phyloP scores from a whole-genome alignment of 139 green algal genomes.

The Limnomonas spitsbergensis region DNA sequence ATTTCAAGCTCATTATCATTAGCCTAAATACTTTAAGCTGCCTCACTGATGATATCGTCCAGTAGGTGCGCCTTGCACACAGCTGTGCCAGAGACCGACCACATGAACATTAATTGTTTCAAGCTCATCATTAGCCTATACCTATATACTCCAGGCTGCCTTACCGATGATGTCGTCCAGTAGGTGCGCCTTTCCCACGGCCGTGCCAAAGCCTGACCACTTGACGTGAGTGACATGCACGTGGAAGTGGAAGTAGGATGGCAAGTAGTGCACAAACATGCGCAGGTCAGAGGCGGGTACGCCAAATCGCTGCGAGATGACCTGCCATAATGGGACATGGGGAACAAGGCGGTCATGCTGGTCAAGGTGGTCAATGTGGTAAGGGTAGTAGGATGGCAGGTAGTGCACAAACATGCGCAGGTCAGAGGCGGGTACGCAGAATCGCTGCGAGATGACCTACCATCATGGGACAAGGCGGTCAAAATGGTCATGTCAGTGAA shows the following conservation, averaged over 20 bases:
- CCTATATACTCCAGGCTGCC: neutral
- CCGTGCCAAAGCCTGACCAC: neutral
- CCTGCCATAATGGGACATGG: slow-evolving; percentile 26
- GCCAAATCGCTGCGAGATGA: slow-evolving; percentile 38
- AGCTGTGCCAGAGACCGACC: no score
- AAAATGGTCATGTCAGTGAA: neutral
- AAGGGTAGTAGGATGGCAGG: slow-evolving; percentile 18
- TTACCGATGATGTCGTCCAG: slow-evolving; percentile 59
- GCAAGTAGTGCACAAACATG: slow-evolving; percentile 56
- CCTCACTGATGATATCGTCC: slow-evolving; percentile 56
- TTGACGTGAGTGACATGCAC: slow-evolving; percentile 35
- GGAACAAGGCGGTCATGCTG: neutral
- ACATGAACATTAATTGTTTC: neutral
- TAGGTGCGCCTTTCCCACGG: slow-evolving; percentile 47
- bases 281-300: slow-evolving; percentile 32
- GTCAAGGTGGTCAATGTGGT: neutral
- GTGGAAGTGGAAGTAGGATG: slow-evolving; percentile 57
- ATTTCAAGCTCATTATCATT: no score
- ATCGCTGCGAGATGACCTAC: slow-evolving; percentile 46
- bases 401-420: slow-evolving; percentile 56
- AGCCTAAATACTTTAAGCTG: no score
- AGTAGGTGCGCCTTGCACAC: slow-evolving; percentile 52
- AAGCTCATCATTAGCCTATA: neutral
- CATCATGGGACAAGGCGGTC: neutral
- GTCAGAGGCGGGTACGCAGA: slow-evolving; percentile 23